Evolutionary conservation across 2,329 filamentous ascomycete genomes (phyloP).

Genomic region (Diplodia seriata): DNA sequence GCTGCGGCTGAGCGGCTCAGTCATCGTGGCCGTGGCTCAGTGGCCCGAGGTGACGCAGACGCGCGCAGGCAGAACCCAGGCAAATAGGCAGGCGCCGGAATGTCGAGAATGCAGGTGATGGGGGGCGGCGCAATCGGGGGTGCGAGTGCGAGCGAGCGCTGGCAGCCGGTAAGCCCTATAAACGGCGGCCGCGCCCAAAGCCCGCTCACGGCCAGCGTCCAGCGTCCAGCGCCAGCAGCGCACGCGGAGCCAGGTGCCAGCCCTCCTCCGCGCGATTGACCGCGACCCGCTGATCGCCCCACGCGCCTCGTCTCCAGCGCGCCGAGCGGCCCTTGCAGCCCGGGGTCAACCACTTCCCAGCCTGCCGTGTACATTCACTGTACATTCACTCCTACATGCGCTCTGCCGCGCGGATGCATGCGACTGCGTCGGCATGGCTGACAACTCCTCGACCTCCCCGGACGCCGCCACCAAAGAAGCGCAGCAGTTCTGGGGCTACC

Average conservation of each 20-base stretch:
- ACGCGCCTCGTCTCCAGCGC: slow-evolving; percentile 24
- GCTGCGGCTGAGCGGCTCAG: slow-evolving; percentile 30
- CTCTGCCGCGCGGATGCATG: slow-evolving; percentile 16
- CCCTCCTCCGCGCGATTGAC: slow-evolving; percentile 27
- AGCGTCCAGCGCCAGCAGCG: slow-evolving; percentile 6
- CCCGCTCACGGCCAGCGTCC: slow-evolving; percentile 11
- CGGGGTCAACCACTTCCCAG: slow-evolving; percentile 6
- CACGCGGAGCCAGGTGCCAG: slow-evolving; percentile 27
- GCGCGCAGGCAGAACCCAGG: slow-evolving; percentile 21
- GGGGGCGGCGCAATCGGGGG: slow-evolving; percentile 11
- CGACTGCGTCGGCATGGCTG: slow-evolving; percentile 31
- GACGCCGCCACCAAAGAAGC: slow-evolving; percentile 51
- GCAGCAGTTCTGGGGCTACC: slow-evolving; percentile 58
- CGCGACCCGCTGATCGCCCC: slow-evolving; percentile 30
- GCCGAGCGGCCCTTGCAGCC: slow-evolving; percentile 29
- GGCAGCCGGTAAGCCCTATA: slow-evolving; percentile 17
- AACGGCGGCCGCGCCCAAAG: slow-evolving; percentile 22
- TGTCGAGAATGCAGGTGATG: slow-evolving; percentile 23
- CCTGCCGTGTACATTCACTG: not conserved
- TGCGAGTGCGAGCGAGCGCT: not conserved
- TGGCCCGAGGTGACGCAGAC: slow-evolving; percentile 25
- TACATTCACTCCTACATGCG: slow-evolving; percentile 15
- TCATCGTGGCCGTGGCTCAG: slow-evolving; percentile 27
- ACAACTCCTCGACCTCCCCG: slow-evolving; percentile 34
- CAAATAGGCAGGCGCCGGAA: slow-evolving; percentile 29